These are phyloP conservation scores for Coemansia sp. DNA, from an alignment of 192 early-diverging fungal genomes.

Conservation along the genomic window DNA sequence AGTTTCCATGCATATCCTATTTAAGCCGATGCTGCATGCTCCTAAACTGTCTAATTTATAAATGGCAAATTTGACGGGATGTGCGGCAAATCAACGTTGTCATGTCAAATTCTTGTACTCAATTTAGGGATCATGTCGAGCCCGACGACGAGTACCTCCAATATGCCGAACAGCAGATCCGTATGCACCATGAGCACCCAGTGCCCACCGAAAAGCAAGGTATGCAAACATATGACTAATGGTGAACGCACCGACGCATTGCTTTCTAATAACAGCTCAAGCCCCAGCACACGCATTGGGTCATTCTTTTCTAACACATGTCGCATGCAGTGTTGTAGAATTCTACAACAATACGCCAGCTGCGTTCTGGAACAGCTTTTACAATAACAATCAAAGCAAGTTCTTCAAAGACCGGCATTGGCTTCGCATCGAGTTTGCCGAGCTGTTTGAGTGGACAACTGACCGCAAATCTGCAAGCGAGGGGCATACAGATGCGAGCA, in stretches of 20 bases:
- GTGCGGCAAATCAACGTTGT: too few species aligned
- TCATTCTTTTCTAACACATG: neutral
- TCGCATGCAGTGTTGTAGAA: slow-evolving; percentile 22
- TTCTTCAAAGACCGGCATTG: slow-evolving; percentile 99
- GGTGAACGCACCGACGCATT: neutral
- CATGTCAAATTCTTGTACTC: neutral
- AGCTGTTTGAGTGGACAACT: slow-evolving; percentile 65
- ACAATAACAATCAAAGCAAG: slow-evolving; percentile 72
- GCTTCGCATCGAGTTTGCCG: slow-evolving; percentile 89
- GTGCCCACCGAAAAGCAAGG: slow-evolving; percentile 59
- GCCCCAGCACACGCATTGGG: neutral
- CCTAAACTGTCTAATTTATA: neutral
- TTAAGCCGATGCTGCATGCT: neutral
- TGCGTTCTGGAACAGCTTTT: slow-evolving; percentile 73
- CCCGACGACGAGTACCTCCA: slow-evolving; percentile 82
- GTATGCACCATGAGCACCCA: slow-evolving; percentile 66
- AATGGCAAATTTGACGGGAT: neutral
- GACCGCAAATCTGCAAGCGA: slow-evolving; percentile 19
- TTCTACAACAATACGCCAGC: slow-evolving; percentile 59
- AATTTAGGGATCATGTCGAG: slow-evolving; percentile 86
- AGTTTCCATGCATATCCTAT: neutral
- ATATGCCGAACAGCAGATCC: slow-evolving; percentile 73
- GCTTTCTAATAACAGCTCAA: neutral
- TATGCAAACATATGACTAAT: slow-evolving; percentile 14
- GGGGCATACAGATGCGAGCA: neutral